phyloP scores from a whole-genome alignment of 2,329 filamentous ascomycete genomes.

The Venturia nashicola region DNA sequence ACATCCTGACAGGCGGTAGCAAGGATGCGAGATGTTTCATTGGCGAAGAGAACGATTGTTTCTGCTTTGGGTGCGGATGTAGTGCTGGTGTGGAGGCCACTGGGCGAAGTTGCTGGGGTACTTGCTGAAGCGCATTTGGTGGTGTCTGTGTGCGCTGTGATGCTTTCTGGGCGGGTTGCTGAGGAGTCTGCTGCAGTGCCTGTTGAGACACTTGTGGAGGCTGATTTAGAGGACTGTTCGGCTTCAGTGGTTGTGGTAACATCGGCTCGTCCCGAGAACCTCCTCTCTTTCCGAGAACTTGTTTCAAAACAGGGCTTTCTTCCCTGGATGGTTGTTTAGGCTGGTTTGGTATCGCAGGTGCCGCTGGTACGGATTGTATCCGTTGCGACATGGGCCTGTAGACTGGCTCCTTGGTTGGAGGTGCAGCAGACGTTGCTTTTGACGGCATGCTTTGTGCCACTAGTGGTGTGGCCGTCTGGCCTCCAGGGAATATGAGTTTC shows the following conservation, averaged over 20 bases:
- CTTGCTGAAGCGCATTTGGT: neutral
- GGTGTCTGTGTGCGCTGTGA: neutral
- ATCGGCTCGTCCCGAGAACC: neutral
- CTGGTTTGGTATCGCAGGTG: neutral
- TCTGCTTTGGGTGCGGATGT: neutral
- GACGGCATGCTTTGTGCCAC: neutral
- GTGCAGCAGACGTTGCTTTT: neutral
- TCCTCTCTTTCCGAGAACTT: neutral
- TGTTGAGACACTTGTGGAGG: neutral
- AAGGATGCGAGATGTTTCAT: constrained; percentile 14
- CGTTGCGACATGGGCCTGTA: constrained; percentile 1
- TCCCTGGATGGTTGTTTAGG: neutral
- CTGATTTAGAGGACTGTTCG: neutral
- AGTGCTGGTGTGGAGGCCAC: neutral
- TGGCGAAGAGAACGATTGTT: neutral
- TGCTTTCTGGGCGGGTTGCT: neutral
- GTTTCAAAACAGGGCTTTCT: neutral
- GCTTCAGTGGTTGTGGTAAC: neutral
- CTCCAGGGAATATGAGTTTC: neutral
- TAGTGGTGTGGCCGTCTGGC: neutral
- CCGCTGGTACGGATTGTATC: neutral
- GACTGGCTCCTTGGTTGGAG: neutral
- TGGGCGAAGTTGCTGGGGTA: neutral
- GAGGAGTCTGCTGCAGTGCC: neutral
- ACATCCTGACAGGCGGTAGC: constrained; percentile 15